Percentiles rank a stretch among this genome's conserved stretches.
Conservation (phyloP, 2,329 filamentous ascomycete species). For the Paecilomyces formosus region DNA sequence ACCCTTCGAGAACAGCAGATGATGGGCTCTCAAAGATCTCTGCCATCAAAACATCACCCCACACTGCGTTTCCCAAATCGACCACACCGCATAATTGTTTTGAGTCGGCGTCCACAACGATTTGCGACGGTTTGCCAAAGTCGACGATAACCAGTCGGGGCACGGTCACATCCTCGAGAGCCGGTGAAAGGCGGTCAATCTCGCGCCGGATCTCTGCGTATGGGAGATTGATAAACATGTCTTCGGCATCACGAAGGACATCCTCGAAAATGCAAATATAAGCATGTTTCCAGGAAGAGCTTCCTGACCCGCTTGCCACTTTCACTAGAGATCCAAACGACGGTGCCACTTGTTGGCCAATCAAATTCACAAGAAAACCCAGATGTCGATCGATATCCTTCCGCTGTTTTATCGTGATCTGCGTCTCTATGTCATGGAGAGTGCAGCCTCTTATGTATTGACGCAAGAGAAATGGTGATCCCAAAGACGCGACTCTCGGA, state of each 20-base stretch:
- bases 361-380: constrained; percentile 28
- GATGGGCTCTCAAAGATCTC: constrained; percentile 39
- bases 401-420: constrained; percentile 21
- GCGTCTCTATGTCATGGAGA: constrained; percentile 21
- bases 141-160: constrained; percentile 47
- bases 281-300: constrained; percentile 45
- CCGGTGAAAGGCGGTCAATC: constrained; percentile 34
- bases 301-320: constrained; percentile 40
- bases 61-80: constrained; percentile 47
- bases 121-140: constrained; percentile 41
- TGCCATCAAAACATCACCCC: constrained; percentile 50
- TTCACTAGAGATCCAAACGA: constrained; percentile 45
- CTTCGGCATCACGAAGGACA: constrained; percentile 50
- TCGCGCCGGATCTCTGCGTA: constrained; percentile 49
- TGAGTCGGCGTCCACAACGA: constrained; percentile 44
- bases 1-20: constrained; percentile 28
- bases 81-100: constrained; percentile 44
- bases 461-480: constrained; percentile 29
- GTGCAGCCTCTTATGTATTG: constrained; percentile 27
- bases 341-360: constrained; percentile 39
- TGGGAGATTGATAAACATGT: constrained; percentile 50
- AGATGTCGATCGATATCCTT: constrained; percentile 28
- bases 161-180: constrained; percentile 44
- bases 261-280: constrained; percentile 47
- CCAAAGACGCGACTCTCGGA: constrained; percentile 15